Conservation (phyloP, 2,329 filamentous ascomycete species). For the Tricladium varicosporioides region DNA sequence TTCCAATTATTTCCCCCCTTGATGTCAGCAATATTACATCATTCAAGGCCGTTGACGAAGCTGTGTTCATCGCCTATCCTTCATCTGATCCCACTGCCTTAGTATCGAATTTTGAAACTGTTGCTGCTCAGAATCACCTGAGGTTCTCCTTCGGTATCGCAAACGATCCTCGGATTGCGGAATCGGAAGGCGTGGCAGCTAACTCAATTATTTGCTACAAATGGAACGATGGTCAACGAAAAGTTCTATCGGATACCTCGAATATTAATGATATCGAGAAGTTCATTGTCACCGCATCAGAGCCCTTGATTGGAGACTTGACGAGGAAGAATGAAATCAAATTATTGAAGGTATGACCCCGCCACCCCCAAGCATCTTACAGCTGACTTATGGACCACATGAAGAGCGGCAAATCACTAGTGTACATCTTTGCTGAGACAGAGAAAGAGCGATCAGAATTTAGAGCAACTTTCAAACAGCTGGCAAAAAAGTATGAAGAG, state of each 20-base stretch:
- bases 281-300: conserved; percentile 39
- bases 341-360: conserved; percentile 37
- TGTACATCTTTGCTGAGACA: conserved; percentile 37
- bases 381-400: conserved; percentile 1
- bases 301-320: conserved; percentile 43
- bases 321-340: conserved; percentile 45
- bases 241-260: conserved; percentile 35
- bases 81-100: conserved; percentile 32
- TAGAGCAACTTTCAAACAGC: conserved; percentile 36
- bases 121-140: conserved; percentile 40
- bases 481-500: conserved; percentile 46
- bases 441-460: conserved; percentile 37
- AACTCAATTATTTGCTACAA: conserved; percentile 39
- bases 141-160: conserved; percentile 42
- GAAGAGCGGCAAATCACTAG: conserved; percentile 40
- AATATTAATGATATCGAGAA: conserved; percentile 36
- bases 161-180: conserved; percentile 21
- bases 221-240: conserved; percentile 38
- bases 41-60: conserved; percentile 40
- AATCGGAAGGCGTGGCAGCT: neutral
- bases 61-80: conserved; percentile 43
- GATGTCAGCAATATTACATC: conserved; percentile 28
- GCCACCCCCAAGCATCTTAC: neutral
- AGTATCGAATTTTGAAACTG: conserved; percentile 30
- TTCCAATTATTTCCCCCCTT: conserved; percentile 32